A percentile compares a stretch with the other conserved stretches of the same genome.
These are phyloP conservation scores for Russula olivacea DNA, from an alignment of 768 basidiomycete genomes.

Conservation along the genomic window DNA sequence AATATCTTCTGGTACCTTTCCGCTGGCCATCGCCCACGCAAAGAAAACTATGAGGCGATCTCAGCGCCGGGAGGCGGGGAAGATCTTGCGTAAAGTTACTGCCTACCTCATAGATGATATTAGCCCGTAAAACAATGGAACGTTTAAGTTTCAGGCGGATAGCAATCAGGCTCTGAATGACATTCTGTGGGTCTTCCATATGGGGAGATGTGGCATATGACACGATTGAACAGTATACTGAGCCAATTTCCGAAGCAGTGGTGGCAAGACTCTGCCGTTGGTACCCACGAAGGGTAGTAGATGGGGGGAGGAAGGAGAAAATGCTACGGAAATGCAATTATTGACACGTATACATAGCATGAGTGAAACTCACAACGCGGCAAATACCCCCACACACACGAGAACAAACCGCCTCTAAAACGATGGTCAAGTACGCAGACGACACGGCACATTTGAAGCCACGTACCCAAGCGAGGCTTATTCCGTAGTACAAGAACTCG, in stretches of 20 bases:
- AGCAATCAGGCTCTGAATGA: conserved; percentile 63
- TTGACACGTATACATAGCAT: conserved; percentile 20
- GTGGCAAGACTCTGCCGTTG: conserved; percentile 67
- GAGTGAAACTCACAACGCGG: conserved; percentile 57
- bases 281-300: conserved; percentile 66
- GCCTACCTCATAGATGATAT: conserved; percentile 62
- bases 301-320: conserved; percentile 69
- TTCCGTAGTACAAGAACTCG: conserved; percentile 53
- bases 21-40: conserved; percentile 76
- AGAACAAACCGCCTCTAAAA: conserved; percentile 58
- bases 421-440: not conserved
- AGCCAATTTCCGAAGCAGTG: conserved; percentile 59
- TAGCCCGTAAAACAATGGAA: conserved; percentile 48
- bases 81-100: not conserved
- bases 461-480: conserved; percentile 65
- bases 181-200: conserved; percentile 46
- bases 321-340: conserved; percentile 36
- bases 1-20: conserved; percentile 65
- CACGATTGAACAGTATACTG: conserved; percentile 69
- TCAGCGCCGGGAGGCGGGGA: not conserved
- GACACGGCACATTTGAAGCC: not conserved
- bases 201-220: conserved; percentile 58
- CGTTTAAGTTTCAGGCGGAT: conserved; percentile 68
- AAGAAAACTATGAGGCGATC: conserved; percentile 49
- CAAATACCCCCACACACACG: conserved; percentile 64